Percentiles rank a stretch among this genome's conserved stretches.
Conservation (phyloP, 768 basidiomycete genomes). For the Agaricus blazei region DNA sequence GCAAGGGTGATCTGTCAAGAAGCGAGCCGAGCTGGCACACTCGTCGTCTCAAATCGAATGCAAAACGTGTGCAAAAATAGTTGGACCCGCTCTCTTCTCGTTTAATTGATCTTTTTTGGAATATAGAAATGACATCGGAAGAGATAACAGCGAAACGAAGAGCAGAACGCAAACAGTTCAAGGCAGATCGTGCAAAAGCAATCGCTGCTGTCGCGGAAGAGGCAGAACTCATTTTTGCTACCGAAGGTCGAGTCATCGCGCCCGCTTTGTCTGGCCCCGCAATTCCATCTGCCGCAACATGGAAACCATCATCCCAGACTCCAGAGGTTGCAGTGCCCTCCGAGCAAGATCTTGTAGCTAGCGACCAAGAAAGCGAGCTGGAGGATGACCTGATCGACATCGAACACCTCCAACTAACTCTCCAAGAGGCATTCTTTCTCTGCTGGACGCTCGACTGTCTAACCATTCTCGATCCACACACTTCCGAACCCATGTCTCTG, state of each 20-base stretch:
- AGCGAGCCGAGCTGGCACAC: conserved; percentile 95
- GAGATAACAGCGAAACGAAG: conserved; percentile 87
- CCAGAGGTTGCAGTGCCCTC: conserved; percentile 15
- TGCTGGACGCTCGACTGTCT: conserved; percentile 82
- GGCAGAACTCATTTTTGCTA: conserved; percentile 70
- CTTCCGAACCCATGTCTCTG: conserved; percentile 52
- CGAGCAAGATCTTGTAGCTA: conserved; percentile 23
- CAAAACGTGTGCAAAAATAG: conserved; percentile 46
- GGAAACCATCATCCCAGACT: conserved; percentile 43
- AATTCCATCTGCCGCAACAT: conserved; percentile 79
- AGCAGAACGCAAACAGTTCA: conserved; percentile 87
- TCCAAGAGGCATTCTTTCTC: conserved; percentile 88
- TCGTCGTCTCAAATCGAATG: conserved; percentile 58
- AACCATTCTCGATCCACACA: conserved; percentile 56
- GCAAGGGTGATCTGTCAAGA: conserved; percentile 90
- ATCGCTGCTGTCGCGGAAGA: conserved; percentile 79
- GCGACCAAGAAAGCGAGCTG: conserved; percentile 31
- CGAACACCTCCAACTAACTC: conserved; percentile 88
- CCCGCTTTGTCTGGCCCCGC: conserved; percentile 53
- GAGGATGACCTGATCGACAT: conserved; percentile 61
- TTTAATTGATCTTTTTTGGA: neutral
- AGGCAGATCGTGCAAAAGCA: conserved; percentile 84
- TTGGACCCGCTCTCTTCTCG: neutral
- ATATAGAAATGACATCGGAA: conserved; percentile 75
- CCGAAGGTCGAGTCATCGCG: conserved; percentile 61